Conservation (phyloP, 169 alveolate species). For the Eimeria maxima region DNA sequence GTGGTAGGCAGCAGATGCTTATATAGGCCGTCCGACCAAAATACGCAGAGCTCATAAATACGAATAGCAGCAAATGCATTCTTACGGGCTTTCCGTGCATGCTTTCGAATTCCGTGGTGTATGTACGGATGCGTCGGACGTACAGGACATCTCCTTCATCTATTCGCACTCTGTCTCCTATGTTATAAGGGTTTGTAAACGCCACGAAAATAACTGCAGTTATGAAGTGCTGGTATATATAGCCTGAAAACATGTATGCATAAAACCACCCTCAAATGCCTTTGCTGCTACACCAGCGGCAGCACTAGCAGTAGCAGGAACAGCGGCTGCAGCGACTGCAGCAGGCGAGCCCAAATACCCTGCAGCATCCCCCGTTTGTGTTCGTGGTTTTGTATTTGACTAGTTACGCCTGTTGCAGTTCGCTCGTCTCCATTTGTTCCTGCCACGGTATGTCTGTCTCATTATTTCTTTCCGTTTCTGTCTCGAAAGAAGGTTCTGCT, state of each 20-base stretch:
- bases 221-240: conserved; percentile 74
- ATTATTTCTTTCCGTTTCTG: neutral
- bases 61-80: neutral
- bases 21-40: no score
- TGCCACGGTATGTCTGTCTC: neutral
- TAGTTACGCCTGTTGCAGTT: neutral
- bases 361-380: neutral
- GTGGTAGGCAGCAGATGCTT: no score
- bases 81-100: conserved; percentile 79
- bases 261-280: neutral
- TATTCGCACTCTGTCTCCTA: conserved; percentile 80
- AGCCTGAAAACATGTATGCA: conserved; percentile 46
- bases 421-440: neutral
- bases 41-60: no score
- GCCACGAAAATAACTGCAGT: conserved; percentile 76
- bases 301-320: neutral
- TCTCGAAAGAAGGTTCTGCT: neutral
- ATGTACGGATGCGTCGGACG: conserved; percentile 79
- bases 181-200: conserved; percentile 70
- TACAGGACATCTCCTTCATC: conserved; percentile 78
- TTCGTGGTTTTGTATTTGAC: neutral
- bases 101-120: conserved; percentile 81
- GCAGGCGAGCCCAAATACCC: neutral
- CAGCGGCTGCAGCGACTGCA: neutral
- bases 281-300: neutral